Evolutionary conservation across 768 basidiomycete species (phyloP).

Genomic region (Pseudohyphozyma bogoriensis): DNA sequence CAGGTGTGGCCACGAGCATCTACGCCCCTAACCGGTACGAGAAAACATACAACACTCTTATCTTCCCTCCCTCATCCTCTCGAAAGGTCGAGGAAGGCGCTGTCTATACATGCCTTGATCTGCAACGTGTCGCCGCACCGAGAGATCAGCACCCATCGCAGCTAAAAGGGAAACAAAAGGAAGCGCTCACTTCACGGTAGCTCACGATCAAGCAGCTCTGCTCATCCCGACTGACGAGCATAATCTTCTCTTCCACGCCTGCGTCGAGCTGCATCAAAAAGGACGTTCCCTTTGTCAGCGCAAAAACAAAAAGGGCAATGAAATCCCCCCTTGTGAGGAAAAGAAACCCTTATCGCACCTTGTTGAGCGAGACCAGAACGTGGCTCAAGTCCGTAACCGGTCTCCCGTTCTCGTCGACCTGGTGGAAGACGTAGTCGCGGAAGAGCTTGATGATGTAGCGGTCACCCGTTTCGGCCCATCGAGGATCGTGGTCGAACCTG

Average conservation of each 20-base stretch:
- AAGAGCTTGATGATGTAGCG: conserved; percentile 96
- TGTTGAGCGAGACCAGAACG: conserved; percentile 85
- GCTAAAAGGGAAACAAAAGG: not conserved
- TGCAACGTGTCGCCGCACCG: not conserved
- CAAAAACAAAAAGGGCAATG: not conserved
- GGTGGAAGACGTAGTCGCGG: conserved; percentile 96
- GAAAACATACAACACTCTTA: not conserved
- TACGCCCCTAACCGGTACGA: too few species aligned
- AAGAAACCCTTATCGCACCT: too few species aligned
- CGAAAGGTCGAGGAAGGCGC: conserved; percentile 28
- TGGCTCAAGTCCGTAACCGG: conserved; percentile 84
- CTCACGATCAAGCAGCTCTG: conserved; percentile 44
- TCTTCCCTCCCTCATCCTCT: not conserved
- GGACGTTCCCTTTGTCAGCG: not conserved
- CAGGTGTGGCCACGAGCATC: too few species aligned
- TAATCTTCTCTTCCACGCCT: conserved; percentile 84
- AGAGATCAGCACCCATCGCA: not conserved
- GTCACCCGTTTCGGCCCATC: conserved; percentile 98
- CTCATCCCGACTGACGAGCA: conserved; percentile 90
- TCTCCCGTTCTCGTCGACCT: conserved; percentile 79
- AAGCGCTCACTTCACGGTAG: conserved; percentile 25
- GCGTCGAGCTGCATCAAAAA: conserved; percentile 81
- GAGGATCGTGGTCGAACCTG: conserved; percentile 85
- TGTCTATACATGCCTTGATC: conserved; percentile 33
- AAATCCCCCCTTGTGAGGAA: not conserved